phyloP scores from a whole-genome alignment of 495 filamentous ascomycete genomes.

The Xylaria longipes region DNA sequence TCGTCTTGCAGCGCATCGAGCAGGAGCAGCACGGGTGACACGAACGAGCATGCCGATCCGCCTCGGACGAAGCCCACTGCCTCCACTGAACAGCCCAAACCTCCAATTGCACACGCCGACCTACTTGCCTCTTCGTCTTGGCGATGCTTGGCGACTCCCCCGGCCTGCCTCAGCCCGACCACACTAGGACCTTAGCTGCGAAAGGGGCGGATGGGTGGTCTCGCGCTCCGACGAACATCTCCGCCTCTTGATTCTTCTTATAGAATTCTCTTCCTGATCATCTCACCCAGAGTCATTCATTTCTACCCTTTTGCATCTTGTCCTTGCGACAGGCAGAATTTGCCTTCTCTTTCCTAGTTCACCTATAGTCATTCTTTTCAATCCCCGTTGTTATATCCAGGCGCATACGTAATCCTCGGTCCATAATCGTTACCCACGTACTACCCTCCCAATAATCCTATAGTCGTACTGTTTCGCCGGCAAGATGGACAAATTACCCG shows the following conservation, averaged over 20 bases:
- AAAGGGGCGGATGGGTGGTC: conserved; percentile 23
- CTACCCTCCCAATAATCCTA: conserved; percentile 14
- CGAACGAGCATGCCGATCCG: conserved; percentile 18
- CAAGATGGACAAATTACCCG: conserved; percentile 38
- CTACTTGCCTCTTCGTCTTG: conserved; percentile 26
- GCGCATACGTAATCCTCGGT: conserved; percentile 18
- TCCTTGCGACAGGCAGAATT: conserved; percentile 13
- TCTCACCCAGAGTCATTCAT: conserved; percentile 15
- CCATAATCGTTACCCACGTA: conserved; percentile 7
- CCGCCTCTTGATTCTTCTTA: conserved; percentile 20
- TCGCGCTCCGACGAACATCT: neutral
- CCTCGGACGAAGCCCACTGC: conserved; percentile 14
- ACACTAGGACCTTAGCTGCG: conserved; percentile 16
- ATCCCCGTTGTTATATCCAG: conserved; percentile 5
- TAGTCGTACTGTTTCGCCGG: neutral
- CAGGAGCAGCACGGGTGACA: neutral
- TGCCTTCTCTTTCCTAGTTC: conserved; percentile 17
- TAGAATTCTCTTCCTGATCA: conserved; percentile 12
- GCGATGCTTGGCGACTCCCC: conserved; percentile 26
- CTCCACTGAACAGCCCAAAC: conserved; percentile 14
- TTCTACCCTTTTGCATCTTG: conserved; percentile 11
- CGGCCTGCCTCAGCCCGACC: conserved; percentile 23
- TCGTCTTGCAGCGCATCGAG: neutral
- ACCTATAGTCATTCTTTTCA: conserved; percentile 27
- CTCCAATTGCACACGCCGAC: conserved; percentile 21